Evolutionary conservation across 495 filamentous ascomycete species (phyloP).

Genomic region (Saxispiralis lemnorum): DNA sequence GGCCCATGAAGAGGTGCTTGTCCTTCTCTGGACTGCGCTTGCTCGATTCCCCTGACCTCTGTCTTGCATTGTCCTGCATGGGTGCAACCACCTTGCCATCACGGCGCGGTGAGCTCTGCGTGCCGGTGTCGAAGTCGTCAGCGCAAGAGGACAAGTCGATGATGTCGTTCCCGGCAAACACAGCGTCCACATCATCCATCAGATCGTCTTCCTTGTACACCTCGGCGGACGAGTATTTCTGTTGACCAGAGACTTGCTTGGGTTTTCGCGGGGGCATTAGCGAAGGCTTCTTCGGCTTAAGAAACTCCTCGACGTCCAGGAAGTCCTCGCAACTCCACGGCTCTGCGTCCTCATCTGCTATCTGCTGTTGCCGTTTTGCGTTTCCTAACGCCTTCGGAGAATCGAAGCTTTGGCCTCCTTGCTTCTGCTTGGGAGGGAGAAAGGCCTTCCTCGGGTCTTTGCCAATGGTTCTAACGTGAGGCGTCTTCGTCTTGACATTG

Average conservation of each 20-base stretch:
- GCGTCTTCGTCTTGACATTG: slow-evolving; percentile 6
- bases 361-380: not conserved
- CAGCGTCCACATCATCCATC: not conserved
- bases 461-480: slow-evolving; percentile 1
- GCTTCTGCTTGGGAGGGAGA: not conserved
- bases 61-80: not conserved
- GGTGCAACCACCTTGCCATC: not conserved
- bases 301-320: no score
- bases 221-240: no score
- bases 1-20: slow-evolving; percentile 2
- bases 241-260: no score
- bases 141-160: slow-evolving; percentile 3
- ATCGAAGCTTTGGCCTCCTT: not conserved
- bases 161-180: not conserved
- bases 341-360: not conserved
- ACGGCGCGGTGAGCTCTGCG: not conserved
- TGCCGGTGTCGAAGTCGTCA: not conserved
- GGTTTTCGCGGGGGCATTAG: no score
- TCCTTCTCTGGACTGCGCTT: not conserved
- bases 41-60: not conserved
- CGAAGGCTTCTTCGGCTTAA: no score
- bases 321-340: not conserved
- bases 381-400: not conserved
- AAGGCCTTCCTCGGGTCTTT: not conserved
- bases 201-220: no score